phyloP scores from a whole-genome alignment of 495 filamentous ascomycete species.

The Usnea hakonensis region DNA sequence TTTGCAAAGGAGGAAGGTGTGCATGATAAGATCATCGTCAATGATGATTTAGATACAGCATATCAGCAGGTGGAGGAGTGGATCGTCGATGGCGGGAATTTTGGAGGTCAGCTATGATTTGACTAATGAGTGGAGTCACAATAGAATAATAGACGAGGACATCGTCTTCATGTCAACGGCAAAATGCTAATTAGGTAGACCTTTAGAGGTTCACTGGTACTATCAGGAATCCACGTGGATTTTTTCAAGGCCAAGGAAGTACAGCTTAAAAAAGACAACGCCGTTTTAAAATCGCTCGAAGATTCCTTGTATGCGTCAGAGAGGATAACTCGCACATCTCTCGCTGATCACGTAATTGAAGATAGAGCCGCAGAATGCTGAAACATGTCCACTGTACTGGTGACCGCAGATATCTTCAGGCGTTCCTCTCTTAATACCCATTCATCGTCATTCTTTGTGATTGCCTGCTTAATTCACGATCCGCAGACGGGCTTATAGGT shows the following conservation, averaged over 20 bases:
- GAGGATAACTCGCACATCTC: not conserved
- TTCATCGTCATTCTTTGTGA: slow-evolving; percentile 98
- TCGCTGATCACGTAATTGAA: not conserved
- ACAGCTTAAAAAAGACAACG: not conserved
- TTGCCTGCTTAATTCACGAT: slow-evolving; percentile 91
- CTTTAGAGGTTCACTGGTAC: not conserved
- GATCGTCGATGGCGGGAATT: slow-evolving; percentile 43
- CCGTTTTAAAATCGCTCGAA: not conserved
- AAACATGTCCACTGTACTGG: not conserved
- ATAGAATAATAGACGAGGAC: not conserved
- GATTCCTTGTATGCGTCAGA: not conserved
- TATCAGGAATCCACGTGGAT: not conserved
- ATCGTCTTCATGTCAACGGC: not conserved
- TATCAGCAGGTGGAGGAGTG: slow-evolving; percentile 71
- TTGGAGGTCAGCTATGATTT: slow-evolving; percentile 25
- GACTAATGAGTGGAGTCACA: not conserved
- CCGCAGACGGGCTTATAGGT: slow-evolving; percentile 89
- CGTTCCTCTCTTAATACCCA: slow-evolving; percentile 57
- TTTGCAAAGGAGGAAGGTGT: slow-evolving; percentile 64
- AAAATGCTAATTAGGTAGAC: not conserved
- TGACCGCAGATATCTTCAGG: not conserved
- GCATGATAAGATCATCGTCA: slow-evolving; percentile 82
- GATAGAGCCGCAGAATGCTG: slow-evolving; percentile 4
- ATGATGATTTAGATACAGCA: slow-evolving; percentile 78
- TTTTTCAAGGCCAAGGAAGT: not conserved